These are phyloP conservation scores for Cucumis cinereus DNA, from an alignment of 306 rosid species.

Conservation along the genomic window DNA sequence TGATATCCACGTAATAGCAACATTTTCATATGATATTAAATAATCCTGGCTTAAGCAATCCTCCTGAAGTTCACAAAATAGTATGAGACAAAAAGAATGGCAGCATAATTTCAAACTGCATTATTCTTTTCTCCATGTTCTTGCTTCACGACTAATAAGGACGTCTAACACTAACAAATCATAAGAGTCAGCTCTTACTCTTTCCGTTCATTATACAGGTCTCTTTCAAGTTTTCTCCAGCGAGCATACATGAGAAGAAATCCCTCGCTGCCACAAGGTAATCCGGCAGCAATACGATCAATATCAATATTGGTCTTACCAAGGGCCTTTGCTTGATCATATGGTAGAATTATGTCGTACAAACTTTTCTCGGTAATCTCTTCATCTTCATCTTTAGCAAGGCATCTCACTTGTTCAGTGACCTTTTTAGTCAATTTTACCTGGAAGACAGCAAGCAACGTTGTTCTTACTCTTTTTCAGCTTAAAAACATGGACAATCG, in stretches of 20 bases:
- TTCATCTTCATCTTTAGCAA: constrained; percentile 75
- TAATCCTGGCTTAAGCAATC: background rate
- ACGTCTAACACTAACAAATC: background rate
- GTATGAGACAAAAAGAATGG: background rate
- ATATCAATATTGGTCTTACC: constrained; percentile 90
- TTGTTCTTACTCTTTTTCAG: background rate
- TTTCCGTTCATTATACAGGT: constrained; percentile 88
- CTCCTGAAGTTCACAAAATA: background rate
- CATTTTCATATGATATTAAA: background rate
- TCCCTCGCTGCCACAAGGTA: constrained; percentile 98
- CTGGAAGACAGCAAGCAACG: constrained; percentile 16
- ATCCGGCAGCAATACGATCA: constrained; percentile 95
- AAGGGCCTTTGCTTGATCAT: constrained; percentile 98
- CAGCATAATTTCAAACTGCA: background rate
- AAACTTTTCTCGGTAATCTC: constrained; percentile 51
- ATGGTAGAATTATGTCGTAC: constrained; percentile 69
- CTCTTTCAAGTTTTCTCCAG: constrained; percentile 95
- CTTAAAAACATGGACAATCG: background rate
- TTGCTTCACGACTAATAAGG: background rate
- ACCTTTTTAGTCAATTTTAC: constrained; percentile 83
- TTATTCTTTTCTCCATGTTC: background rate
- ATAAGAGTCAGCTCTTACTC: constrained; percentile 40
- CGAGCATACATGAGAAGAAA: constrained; percentile 98
- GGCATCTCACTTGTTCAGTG: constrained; percentile 85
- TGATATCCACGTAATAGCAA: background rate